phyloP scores from a whole-genome alignment of 352 stramenopile species.

The Hyaloperonospora brassicae region DNA sequence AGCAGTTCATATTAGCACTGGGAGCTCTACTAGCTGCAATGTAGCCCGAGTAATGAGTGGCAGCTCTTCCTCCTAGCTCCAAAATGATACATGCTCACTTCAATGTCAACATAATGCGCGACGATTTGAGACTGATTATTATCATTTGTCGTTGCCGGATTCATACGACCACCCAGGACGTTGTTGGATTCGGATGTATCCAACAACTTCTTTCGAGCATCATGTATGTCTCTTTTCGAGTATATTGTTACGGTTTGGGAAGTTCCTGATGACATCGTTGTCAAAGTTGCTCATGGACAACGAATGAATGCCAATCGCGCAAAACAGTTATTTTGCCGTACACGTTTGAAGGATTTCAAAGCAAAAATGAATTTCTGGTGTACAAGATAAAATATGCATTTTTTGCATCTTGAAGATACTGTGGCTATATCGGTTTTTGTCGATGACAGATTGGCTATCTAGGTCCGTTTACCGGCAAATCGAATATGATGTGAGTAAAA shows the following conservation, averaged over 20 bases:
- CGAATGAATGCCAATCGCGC: not conserved
- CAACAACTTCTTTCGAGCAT: not conserved
- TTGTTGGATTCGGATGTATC: no score
- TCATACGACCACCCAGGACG: no score
- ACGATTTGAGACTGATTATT: no score
- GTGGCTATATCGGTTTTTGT: slow-evolving; percentile 8
- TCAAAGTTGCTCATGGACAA: not conserved
- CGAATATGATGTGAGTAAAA: slow-evolving; percentile 3
- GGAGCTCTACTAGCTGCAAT: no score
- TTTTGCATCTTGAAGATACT: slow-evolving; percentile 18
- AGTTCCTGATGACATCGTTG: not conserved
- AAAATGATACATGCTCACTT: no score
- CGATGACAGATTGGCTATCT: slow-evolving; percentile 7
- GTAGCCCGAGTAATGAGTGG: no score
- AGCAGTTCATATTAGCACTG: no score
- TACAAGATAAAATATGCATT: slow-evolving; percentile 23
- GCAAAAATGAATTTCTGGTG: slow-evolving; percentile 15
- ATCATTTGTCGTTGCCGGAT: no score
- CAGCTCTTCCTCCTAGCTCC: no score
- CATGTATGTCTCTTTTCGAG: not conserved
- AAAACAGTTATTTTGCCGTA: slow-evolving; percentile 1
- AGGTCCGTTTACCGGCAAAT: slow-evolving; percentile 4
- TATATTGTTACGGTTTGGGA: not conserved
- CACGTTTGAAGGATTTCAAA: slow-evolving; percentile 12
- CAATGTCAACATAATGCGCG: no score